phyloP scores from a whole-genome alignment of 352 stramenopile species.

The Phytopythium aichiense region DNA sequence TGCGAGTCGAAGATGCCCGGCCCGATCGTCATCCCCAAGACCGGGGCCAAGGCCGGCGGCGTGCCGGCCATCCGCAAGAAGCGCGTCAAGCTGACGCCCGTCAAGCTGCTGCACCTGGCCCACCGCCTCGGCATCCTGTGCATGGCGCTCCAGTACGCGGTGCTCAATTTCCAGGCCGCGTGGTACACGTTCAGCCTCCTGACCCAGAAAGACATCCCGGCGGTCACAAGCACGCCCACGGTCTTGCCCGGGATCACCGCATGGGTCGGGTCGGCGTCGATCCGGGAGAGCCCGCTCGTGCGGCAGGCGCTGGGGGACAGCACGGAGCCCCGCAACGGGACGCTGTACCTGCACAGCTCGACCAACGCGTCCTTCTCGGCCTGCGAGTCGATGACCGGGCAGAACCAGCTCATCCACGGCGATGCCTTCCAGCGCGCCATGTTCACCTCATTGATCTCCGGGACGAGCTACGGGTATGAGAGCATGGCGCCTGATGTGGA shows the following conservation, averaged over 20 bases:
- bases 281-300: constrained; percentile 31
- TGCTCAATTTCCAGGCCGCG: constrained; percentile 20
- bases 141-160: constrained; percentile 26
- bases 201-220: constrained; percentile 11
- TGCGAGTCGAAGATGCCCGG: background rate
- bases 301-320: constrained; percentile 13
- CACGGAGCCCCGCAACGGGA: constrained; percentile 25
- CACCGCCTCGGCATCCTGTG: constrained; percentile 14
- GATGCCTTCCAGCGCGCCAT: constrained; percentile 27
- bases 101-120: constrained; percentile 5
- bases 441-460: constrained; percentile 16
- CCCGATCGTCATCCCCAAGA: background rate
- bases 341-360: constrained; percentile 30
- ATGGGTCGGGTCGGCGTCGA: constrained; percentile 23
- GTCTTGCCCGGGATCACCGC: constrained; percentile 16
- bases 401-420: constrained; percentile 25
- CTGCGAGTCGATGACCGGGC: constrained; percentile 14
- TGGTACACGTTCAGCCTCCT: constrained; percentile 20
- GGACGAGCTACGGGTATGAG: constrained; percentile 28
- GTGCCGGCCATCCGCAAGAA: background rate
- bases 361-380: constrained; percentile 15
- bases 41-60: background rate
- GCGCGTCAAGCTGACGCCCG: constrained; percentile 3
- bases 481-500: constrained; percentile 12
- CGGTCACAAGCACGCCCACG: constrained; percentile 11